Conservation (phyloP, 2,329 filamentous ascomycete species). For the Rasamsonia emersonii region DNA sequence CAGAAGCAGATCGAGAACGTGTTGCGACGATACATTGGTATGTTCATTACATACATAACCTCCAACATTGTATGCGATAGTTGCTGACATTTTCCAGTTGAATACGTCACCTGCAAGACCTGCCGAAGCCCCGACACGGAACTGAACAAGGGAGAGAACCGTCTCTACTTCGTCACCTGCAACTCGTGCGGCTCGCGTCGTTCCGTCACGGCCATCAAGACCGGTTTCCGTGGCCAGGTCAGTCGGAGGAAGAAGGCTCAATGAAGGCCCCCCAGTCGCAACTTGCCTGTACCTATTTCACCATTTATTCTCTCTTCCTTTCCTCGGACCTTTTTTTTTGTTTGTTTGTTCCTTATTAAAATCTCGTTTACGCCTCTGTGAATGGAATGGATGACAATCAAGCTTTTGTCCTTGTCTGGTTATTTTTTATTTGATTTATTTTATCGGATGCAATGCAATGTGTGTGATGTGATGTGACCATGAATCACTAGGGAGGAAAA, state of each 20-base stretch:
- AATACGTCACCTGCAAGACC: conserved; percentile 99
- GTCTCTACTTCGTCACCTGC: conserved; percentile 97
- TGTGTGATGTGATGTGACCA: too few species aligned
- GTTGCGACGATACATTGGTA: conserved; percentile 87
- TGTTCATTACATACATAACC: too few species aligned
- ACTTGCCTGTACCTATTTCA: background rate
- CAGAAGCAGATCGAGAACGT: conserved; percentile 99
- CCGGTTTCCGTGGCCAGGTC: conserved; percentile 98
- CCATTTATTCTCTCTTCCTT: too few species aligned
- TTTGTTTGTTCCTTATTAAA: too few species aligned
- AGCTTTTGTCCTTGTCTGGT: too few species aligned
- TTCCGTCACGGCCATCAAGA: conserved; percentile 97
- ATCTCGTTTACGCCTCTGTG: too few species aligned
- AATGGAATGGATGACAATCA: too few species aligned
- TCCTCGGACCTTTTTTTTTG: too few species aligned
- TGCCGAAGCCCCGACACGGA: conserved; percentile 92
- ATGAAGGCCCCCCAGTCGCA: conserved; percentile 2
- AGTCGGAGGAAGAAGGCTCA: conserved; percentile 90
- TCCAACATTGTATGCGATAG: too few species aligned
- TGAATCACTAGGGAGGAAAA: too few species aligned
- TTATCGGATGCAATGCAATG: too few species aligned
- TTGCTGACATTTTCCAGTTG: conserved; percentile 45
- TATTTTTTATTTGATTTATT: too few species aligned
- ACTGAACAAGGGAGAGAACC: conserved; percentile 97
- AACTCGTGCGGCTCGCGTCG: conserved; percentile 77